Percentiles rank a stretch among this genome's conserved stretches.
phyloP scores from a whole-genome alignment of 1,284 basidiomycete genomes.

The Coniophora puteana region DNA sequence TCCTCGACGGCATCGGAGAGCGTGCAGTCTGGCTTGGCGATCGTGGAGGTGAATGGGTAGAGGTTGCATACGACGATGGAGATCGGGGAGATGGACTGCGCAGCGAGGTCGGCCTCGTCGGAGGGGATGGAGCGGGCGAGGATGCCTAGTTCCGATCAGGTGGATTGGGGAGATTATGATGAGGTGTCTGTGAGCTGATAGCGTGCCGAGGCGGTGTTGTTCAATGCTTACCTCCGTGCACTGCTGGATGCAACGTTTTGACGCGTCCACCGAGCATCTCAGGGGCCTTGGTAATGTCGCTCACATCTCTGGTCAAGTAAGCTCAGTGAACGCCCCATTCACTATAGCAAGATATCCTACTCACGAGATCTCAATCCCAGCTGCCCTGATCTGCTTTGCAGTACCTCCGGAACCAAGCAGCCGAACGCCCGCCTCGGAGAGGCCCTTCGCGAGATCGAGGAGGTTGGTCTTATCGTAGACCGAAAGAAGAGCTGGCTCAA shows the following conservation, averaged over 20 bases:
- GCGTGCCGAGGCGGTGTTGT: neutral
- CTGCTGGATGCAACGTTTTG: slow-evolving; percentile 98
- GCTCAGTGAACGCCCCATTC: slow-evolving; percentile 5
- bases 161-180: neutral
- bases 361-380: slow-evolving; percentile 88
- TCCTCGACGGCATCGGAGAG: slow-evolving; percentile 95
- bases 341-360: slow-evolving; percentile 29
- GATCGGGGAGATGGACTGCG: slow-evolving; percentile 86
- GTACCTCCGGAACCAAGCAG: slow-evolving; percentile 96
- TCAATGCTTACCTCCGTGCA: slow-evolving; percentile 81
- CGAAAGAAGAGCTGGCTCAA: slow-evolving; percentile 75
- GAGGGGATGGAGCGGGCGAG: slow-evolving; percentile 85
- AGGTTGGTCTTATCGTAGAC: slow-evolving; percentile 97
- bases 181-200: neutral
- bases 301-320: slow-evolving; percentile 78
- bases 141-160: slow-evolving; percentile 56
- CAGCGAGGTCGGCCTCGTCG: slow-evolving; percentile 79
- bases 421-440: slow-evolving; percentile 79
- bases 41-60: slow-evolving; percentile 94
- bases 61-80: slow-evolving; percentile 98
- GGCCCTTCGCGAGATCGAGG: slow-evolving; percentile 83
- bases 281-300: slow-evolving; percentile 97
- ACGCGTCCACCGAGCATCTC: slow-evolving; percentile 99
- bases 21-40: slow-evolving; percentile 85
- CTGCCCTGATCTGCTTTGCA: slow-evolving; percentile 95